Evolutionary conservation across 2,329 filamentous ascomycete genomes (phyloP).

Genomic region (Tolypocladium cylindrosporum): DNA sequence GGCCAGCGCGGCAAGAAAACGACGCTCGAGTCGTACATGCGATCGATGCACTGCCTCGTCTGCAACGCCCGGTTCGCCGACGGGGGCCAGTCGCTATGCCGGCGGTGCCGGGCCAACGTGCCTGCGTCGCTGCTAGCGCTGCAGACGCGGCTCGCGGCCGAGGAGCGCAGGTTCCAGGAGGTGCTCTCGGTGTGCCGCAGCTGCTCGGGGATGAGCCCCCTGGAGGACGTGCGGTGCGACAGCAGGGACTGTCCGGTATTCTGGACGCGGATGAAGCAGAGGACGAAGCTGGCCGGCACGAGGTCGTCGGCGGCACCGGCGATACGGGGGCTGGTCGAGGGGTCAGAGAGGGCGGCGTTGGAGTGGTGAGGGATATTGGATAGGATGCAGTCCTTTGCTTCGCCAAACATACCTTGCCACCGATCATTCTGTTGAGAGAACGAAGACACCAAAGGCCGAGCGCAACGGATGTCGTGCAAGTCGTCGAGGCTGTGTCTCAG

Average conservation of each 20-base stretch:
- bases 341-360: conserved; percentile 15
- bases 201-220: conserved; percentile 63
- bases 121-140: conserved; percentile 55
- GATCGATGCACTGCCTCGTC: conserved; percentile 65
- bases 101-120: conserved; percentile 40
- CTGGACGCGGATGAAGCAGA: conserved; percentile 63
- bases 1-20: conserved; percentile 36
- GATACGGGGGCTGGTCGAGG: conserved; percentile 19
- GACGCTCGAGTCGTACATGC: conserved; percentile 93
- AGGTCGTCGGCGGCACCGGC: conserved; percentile 20
- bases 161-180: conserved; percentile 54
- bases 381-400: too few relatives aligned
- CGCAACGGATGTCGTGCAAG: too few relatives aligned
- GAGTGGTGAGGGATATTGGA: conserved; percentile 18
- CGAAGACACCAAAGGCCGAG: too few relatives aligned
- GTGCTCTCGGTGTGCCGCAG: conserved; percentile 66
- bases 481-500: too few relatives aligned
- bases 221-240: conserved; percentile 77
- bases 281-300: conserved; percentile 33
- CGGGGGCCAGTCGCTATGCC: conserved; percentile 40
- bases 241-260: conserved; percentile 91
- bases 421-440: too few relatives aligned
- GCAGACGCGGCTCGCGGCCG: conserved; percentile 47
- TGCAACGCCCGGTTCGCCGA: conserved; percentile 37
- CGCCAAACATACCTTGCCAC: too few relatives aligned